phyloP scores from a whole-genome alignment of 768 basidiomycete genomes.

The Xerocomus brunneocitrinus region DNA sequence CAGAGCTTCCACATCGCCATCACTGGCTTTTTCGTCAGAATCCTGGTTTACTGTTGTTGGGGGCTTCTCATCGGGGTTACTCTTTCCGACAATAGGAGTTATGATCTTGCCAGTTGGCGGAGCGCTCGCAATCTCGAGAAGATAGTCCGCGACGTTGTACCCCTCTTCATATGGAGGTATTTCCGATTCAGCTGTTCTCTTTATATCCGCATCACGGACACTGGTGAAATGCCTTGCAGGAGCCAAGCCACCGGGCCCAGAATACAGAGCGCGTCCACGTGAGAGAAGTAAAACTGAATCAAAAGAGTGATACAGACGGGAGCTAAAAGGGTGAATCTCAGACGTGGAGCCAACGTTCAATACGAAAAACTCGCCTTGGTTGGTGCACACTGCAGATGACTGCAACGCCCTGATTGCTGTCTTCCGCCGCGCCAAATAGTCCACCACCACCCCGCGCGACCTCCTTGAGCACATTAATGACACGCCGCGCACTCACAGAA shows the following conservation, averaged over 20 bases:
- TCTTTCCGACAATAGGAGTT: slow-evolving; percentile 26
- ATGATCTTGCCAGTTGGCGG: slow-evolving; percentile 43
- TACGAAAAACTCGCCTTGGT: slow-evolving; percentile 50
- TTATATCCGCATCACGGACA: slow-evolving; percentile 24
- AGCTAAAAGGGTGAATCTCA: slow-evolving; percentile 37
- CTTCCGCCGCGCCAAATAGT: slow-evolving; percentile 18
- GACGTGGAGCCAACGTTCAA: background rate
- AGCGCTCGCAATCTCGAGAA: slow-evolving; percentile 81
- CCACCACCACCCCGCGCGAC: slow-evolving; percentile 53
- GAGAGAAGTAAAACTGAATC: slow-evolving; percentile 77
- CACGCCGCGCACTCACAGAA: slow-evolving; percentile 78
- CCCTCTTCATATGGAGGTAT: slow-evolving; percentile 62
- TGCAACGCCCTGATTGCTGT: slow-evolving; percentile 59
- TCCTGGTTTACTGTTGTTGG: background rate
- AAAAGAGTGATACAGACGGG: slow-evolving; percentile 81
- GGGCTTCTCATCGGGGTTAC: slow-evolving; percentile 1
- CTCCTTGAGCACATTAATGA: slow-evolving; percentile 70
- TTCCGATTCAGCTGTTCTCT: slow-evolving; percentile 31
- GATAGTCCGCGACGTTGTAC: slow-evolving; percentile 90
- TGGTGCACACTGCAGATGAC: slow-evolving; percentile 88
- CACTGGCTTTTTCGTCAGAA: slow-evolving; percentile 13
- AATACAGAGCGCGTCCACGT: slow-evolving; percentile 73
- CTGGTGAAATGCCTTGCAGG: slow-evolving; percentile 65
- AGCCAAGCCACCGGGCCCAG: slow-evolving; percentile 66
- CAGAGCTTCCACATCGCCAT: slow-evolving; percentile 19